Evolutionary conservation across 2,329 filamentous ascomycete genomes (phyloP), one percentile per base, ranked within the genome.

Genomic region (Sclerotinia glacialis): DNA sequence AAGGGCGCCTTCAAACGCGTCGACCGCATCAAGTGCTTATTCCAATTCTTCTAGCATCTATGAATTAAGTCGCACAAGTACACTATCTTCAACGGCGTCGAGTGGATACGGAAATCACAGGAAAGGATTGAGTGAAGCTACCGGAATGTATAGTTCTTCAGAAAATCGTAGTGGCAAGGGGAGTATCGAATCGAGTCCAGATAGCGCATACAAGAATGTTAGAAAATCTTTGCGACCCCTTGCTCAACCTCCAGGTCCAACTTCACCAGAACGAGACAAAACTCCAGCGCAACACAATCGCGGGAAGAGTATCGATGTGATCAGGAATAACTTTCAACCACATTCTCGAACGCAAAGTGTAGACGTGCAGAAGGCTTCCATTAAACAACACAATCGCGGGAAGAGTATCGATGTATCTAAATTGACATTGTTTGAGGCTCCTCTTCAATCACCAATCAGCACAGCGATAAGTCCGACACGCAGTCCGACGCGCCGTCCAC

Each of bases 191-290:
- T 74, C 76, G 46, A 83, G 79, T 69, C 82, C 86, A n/a, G 86
- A 87, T 44, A 87, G 85, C 72, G 82, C 89, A 69, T 93, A 92
- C 75, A 86, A 85, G 71, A 89, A 84, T 71, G 85, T 90, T 68
- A 89, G 92, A 64, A 89, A 91, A 74, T 93, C 91, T 28, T 81
- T 96, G 68, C 87, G 92, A 59, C 90, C 90, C 31, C 82, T 93
- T 8, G 86, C 89, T 4, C 89, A 91, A 75, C 81, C 85, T 1
- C 89, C 90, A 3, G 84, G 81, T 65, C 70, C 80, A 18, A 77
- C 80, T 54, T 76, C 82, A 37, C 77, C 81, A 14, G 73, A 71
- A 47, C 72, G 75, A 62, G 64, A 71, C 64, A 59, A 73, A 78
- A 76, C 70, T 72, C 74, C 67, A 40, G 67, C 60, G 52, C 62